Evolutionary conservation across 352 stramenopile genomes (phyloP).

Genomic region (Phytophthora crassamura): DNA sequence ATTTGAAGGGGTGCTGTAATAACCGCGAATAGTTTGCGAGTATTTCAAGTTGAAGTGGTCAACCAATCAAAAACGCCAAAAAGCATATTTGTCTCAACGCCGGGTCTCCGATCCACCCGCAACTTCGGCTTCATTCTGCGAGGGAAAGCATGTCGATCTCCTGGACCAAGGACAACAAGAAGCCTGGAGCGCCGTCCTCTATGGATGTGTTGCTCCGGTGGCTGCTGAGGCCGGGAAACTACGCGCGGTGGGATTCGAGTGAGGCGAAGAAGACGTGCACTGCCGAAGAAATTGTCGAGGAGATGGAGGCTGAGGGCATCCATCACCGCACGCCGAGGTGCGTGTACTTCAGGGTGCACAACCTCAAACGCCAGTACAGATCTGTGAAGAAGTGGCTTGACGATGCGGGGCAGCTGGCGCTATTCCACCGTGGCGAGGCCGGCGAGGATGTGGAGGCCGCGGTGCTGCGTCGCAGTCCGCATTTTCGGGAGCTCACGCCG

Average conservation of each 20-base stretch:
- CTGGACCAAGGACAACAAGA: neutral
- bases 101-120: neutral
- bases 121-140: neutral
- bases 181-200: neutral
- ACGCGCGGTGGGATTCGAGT: neutral
- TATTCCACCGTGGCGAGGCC: neutral
- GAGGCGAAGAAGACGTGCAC: neutral
- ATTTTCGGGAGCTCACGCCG: neutral
- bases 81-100: neutral
- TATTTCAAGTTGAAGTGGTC: no score
- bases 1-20: no score
- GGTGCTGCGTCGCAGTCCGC: neutral
- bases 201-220: slow-evolving; percentile 6
- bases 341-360: slow-evolving; percentile 7
- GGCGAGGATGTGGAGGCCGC: neutral
- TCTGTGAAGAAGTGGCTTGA: neutral
- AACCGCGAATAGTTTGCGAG: no score
- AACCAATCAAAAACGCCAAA: no score
- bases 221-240: slow-evolving; percentile 9
- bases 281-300: neutral
- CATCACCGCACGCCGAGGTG: neutral
- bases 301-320: neutral
- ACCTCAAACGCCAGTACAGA: slow-evolving; percentile 1
- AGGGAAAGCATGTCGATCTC: neutral
- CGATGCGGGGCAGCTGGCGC: neutral